phyloP scores from a whole-genome alignment of 1,139 yeast species.

The Meyerozyma smithsonii region DNA sequence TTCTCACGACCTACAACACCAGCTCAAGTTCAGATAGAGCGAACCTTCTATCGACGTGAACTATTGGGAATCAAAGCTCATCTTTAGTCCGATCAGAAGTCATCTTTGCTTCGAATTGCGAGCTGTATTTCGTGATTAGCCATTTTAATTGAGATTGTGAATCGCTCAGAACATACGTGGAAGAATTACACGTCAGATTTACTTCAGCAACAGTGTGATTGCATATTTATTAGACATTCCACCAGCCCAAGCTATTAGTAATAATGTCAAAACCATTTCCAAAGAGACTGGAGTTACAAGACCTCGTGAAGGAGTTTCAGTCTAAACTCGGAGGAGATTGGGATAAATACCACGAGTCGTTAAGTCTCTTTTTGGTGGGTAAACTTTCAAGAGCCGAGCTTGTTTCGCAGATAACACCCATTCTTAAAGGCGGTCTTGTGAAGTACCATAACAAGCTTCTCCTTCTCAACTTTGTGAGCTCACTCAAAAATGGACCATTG shows the following conservation, averaged over 20 bases:
- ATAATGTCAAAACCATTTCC: conserved; percentile 2
- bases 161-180: no score
- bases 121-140: no score
- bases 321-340: conserved; percentile 68
- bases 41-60: no score
- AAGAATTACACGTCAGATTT: no score
- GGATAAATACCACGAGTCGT: conserved; percentile 80
- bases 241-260: not conserved
- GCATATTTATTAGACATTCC: not conserved
- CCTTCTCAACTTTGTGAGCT: conserved; percentile 77
- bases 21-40: not conserved
- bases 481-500: conserved; percentile 62
- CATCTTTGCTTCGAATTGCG: no score
- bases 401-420: conserved; percentile 47
- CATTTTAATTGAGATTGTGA: no score
- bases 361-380: conserved; percentile 74
- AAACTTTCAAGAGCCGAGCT: conserved; percentile 75
- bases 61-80: no score
- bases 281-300: conserved; percentile 66
- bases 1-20: no score
- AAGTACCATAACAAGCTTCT: conserved; percentile 77
- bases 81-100: no score
- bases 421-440: conserved; percentile 46
- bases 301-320: conserved; percentile 70
- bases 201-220: no score